These are phyloP conservation scores for Brettanomyces bruxellensis DNA, from an alignment of 805 yeast species.

Conservation along the genomic window DNA sequence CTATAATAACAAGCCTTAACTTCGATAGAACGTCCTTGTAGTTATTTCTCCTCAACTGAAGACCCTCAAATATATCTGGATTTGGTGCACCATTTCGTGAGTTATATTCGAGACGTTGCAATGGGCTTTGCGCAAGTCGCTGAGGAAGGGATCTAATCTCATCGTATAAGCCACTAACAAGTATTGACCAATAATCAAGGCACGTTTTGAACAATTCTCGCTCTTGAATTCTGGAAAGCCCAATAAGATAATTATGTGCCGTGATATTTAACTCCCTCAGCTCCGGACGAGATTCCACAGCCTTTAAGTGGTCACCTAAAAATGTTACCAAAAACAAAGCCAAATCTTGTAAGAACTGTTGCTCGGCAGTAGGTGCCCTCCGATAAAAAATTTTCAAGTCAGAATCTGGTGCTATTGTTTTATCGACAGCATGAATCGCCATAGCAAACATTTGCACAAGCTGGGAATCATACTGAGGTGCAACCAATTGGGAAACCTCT, in stretches of 20 bases:
- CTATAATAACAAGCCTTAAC: conserved; percentile 87
- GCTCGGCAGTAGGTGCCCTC: conserved; percentile 72
- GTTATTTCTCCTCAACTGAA: conserved; percentile 77
- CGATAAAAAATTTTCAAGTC: conserved; percentile 67
- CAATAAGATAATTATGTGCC: conserved; percentile 74
- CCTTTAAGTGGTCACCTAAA: conserved; percentile 59
- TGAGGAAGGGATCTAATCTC: conserved; percentile 80
- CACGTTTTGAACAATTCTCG: conserved; percentile 93
- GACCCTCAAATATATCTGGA: conserved; percentile 67
- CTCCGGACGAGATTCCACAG: conserved; percentile 46
- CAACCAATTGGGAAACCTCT: conserved; percentile 68
- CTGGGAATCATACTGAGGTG: conserved; percentile 46
- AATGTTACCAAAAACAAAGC: conserved; percentile 89
- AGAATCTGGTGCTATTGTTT: conserved; percentile 62
- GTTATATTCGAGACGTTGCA: conserved; percentile 55
- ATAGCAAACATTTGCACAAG: conserved; percentile 63
- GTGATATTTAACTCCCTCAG: conserved; percentile 52
- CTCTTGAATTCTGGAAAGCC: conserved; percentile 85
- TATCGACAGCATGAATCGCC: conserved; percentile 60
- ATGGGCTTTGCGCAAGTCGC: conserved; percentile 55
- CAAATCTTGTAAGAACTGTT: conserved; percentile 89
- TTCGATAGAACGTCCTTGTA: conserved; percentile 73
- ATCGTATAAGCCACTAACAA: conserved; percentile 73
- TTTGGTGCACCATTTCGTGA: conserved; percentile 72
- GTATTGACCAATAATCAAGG: conserved; percentile 86